Evolutionary conservation across 257 asterid genomes (phyloP), one percentile per base, ranked within the genome.

Genomic region (Lavandula angustifolia): DNA sequence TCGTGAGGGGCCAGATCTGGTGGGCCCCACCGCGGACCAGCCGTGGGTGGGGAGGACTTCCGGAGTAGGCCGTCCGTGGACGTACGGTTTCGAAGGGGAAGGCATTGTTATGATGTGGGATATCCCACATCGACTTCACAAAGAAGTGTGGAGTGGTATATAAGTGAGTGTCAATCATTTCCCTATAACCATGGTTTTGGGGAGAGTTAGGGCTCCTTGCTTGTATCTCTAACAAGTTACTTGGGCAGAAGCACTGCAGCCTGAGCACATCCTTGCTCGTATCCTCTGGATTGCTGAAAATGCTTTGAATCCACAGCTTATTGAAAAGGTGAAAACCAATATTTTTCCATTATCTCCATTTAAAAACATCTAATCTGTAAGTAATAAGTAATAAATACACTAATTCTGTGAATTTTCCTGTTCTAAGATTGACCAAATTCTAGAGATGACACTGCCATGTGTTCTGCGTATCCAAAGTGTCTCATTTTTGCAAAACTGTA

Each of bases 241-340:
- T 27, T 89, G 95, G 96, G 85, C 85, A 18, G 87, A 89, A 72
- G 86, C 81, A 37, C 78, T 92, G 83, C 81, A 76, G 60, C 57
- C 80, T 59, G 94, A 89, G 73, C 84, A 81, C 38, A 66, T 80
- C 61, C 76, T 89, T 51, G 76, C 85, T 72, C 99, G 94, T 61
- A 79, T 89, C 61, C 64, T 92, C 41, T 92, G 99, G 97, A 77
- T 92, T 74, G 77, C 81, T 62, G 97, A 89, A 74, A 92, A 89
- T 74, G 79, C 97, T 62, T 72, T 92, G 68, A 92, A 87, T 76
- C 78, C 76, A 42, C 81, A 49, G 61, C 96, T 92, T 64, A 76
- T 85, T 61, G 91, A 81, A 80, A 87, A 82, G 95, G 99, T 92
- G 72, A 51, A 29, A 37, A 29, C 46, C 64, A 31, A 27, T 60